These are phyloP conservation scores for Chaetomiaceae sp. DNA, from an alignment of 2,329 filamentous ascomycete genomes.

Conservation along the genomic window DNA sequence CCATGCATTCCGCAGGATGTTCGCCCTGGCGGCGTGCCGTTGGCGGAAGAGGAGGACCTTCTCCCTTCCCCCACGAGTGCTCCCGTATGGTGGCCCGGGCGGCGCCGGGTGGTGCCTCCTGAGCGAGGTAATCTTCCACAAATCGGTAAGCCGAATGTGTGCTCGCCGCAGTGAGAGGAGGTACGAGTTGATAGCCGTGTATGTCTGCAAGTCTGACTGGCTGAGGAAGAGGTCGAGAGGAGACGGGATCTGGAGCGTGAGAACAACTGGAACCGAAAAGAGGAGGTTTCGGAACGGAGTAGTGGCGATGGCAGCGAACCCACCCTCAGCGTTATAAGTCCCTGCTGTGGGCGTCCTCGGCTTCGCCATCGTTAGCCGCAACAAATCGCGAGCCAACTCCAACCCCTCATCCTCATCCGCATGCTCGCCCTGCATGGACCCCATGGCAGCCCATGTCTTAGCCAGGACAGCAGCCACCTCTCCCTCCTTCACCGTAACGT, in stretches of 20 bases:
- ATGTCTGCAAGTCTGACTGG: conserved; percentile 68
- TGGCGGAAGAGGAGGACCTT: conserved; percentile 59
- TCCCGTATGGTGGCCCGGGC: conserved; percentile 59
- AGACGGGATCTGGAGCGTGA: conserved; percentile 69
- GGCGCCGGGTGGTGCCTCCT: conserved; percentile 73
- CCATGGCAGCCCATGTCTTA: conserved; percentile 74
- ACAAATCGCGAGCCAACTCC: conserved; percentile 73
- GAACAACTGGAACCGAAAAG: conserved; percentile 67
- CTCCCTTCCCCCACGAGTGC: conserved; percentile 54
- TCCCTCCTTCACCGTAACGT: conserved; percentile 74
- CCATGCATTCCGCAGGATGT: conserved; percentile 78
- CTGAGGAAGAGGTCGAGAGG: conserved; percentile 87
- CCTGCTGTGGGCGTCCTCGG: conserved; percentile 37
- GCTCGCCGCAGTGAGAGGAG: conserved; percentile 80
- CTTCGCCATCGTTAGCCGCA: conserved; percentile 63
- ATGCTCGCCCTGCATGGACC: conserved; percentile 64
- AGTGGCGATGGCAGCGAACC: conserved; percentile 36
- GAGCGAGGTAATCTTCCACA: conserved; percentile 82
- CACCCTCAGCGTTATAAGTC: conserved; percentile 31
- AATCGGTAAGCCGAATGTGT: conserved; percentile 74
- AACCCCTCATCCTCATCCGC: conserved; percentile 78
- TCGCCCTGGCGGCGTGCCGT: conserved; percentile 58
- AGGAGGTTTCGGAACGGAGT: conserved; percentile 75
- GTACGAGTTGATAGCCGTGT: conserved; percentile 83
- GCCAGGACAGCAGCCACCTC: conserved; percentile 75